Percentiles rank a stretch among this genome's conserved stretches.
Evolutionary conservation across 768 basidiomycete species (phyloP).

Genomic region (Cyclocybe aegerita): DNA sequence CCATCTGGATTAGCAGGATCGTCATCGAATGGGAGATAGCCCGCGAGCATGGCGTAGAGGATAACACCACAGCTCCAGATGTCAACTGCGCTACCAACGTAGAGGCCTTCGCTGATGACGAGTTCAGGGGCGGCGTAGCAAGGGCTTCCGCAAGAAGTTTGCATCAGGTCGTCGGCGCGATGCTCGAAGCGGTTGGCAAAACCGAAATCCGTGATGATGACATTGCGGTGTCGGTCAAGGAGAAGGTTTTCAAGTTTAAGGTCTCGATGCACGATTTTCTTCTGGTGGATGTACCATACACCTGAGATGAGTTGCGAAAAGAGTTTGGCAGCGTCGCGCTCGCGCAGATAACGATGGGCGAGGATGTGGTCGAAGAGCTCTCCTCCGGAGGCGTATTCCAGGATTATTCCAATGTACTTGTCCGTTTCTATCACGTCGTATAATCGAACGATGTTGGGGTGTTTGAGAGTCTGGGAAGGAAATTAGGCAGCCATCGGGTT

Average conservation of each 20-base stretch:
- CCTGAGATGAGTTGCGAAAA: constrained; percentile 98
- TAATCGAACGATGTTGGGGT: constrained; percentile 96
- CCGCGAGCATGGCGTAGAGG: constrained; percentile 94
- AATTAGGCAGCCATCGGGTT: constrained; percentile 14
- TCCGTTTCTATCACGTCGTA: constrained; percentile 99
- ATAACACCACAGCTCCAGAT: constrained; percentile 98
- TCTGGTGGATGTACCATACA: constrained; percentile 98
- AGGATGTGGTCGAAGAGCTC: constrained; percentile 99
- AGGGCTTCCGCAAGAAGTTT: constrained; percentile 94
- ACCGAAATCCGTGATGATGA: constrained; percentile 99
- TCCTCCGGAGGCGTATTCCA: constrained; percentile 97
- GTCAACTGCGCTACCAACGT: constrained; percentile 96
- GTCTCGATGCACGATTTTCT: constrained; percentile 99
- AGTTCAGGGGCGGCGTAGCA: constrained; percentile 99
- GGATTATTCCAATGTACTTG: constrained; percentile 99
- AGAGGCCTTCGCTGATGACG: constrained; percentile 95
- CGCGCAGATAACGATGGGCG: constrained; percentile 93
- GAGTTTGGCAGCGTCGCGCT: constrained; percentile 90
- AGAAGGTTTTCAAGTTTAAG: constrained; percentile 98
- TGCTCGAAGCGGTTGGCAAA: constrained; percentile 98
- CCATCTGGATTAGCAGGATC: constrained; percentile 98
- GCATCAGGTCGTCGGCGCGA: constrained; percentile 92
- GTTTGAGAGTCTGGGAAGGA: constrained; percentile 74
- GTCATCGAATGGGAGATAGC: constrained; percentile 98
- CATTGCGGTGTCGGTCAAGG: constrained; percentile 94